Evolutionary conservation across 2,329 filamentous ascomycete genomes (phyloP).

Genomic region (Achaetomium macrosporum): DNA sequence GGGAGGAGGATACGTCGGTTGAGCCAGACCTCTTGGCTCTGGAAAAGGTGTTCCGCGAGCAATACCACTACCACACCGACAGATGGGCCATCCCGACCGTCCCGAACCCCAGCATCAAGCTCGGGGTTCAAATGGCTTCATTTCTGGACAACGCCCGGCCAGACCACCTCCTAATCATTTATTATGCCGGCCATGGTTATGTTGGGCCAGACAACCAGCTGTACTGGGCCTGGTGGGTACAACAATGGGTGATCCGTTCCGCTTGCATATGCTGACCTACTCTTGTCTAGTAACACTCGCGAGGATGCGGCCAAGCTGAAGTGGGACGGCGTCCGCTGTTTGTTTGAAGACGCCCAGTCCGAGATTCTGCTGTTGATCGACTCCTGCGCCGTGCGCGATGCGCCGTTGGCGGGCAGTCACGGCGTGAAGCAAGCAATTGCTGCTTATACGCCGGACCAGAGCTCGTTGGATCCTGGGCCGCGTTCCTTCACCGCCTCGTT

Average conservation of each 20-base stretch:
- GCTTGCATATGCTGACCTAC: conserved; percentile 20
- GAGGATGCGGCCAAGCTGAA: conserved; percentile 56
- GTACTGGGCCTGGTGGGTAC: conserved; percentile 60
- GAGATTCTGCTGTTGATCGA: conserved; percentile 59
- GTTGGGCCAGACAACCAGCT: conserved; percentile 54
- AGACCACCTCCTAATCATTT: conserved; percentile 58
- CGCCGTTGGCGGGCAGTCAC: conserved; percentile 44
- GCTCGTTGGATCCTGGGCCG: conserved; percentile 37
- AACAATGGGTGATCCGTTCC: not conserved
- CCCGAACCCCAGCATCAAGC: conserved; percentile 54
- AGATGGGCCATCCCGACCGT: conserved; percentile 56
- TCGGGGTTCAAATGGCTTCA: conserved; percentile 53
- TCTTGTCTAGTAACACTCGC: conserved; percentile 44
- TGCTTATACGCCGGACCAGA: conserved; percentile 50
- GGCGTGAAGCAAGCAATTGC: conserved; percentile 59
- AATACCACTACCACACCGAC: conserved; percentile 56
- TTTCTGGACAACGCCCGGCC: conserved; percentile 53
- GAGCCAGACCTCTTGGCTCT: conserved; percentile 50
- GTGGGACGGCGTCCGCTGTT: conserved; percentile 57
- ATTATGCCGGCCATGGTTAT: conserved; percentile 58
- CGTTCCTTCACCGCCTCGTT: conserved; percentile 55
- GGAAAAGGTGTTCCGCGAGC: conserved; percentile 52
- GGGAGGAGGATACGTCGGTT: conserved; percentile 54
- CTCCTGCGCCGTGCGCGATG: conserved; percentile 52
- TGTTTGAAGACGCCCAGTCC: conserved; percentile 57